Conservation (phyloP, 768 basidiomycete species). For the Auricularia cornea region DNA sequence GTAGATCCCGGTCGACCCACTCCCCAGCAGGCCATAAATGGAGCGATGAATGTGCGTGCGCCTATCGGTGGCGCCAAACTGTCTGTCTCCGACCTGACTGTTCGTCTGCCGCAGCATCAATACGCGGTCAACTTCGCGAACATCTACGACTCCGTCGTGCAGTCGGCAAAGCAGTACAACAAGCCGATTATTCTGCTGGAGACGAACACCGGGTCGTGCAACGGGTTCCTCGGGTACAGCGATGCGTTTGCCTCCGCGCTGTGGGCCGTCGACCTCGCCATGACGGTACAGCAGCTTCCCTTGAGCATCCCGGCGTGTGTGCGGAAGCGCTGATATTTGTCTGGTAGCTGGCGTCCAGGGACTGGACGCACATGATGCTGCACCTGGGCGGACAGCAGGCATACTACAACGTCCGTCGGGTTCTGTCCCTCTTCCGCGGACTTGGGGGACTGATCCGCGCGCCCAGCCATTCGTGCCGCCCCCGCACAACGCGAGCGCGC, state of each 20-base stretch:
- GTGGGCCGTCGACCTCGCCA: slow-evolving; percentile 54
- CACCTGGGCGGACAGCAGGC: slow-evolving; percentile 59
- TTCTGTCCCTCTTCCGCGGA: too few species aligned
- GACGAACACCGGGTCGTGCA: slow-evolving; percentile 51
- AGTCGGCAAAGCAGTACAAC: slow-evolving; percentile 11
- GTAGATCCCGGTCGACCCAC: too few species aligned
- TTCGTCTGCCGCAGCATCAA: background rate
- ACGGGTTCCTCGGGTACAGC: slow-evolving; percentile 43
- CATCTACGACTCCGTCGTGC: background rate
- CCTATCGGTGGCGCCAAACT: too few species aligned
- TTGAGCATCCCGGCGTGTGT: slow-evolving; percentile 36
- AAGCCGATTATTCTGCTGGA: slow-evolving; percentile 59
- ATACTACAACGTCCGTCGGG: slow-evolving; percentile 54
- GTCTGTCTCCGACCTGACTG: too few species aligned
- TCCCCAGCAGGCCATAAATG: too few species aligned
- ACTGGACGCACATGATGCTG: slow-evolving; percentile 42
- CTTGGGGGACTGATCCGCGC: too few species aligned
- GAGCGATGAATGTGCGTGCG: too few species aligned
- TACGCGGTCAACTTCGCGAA: background rate
- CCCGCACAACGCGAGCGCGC: slow-evolving; percentile 41
- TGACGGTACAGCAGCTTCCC: slow-evolving; percentile 35
- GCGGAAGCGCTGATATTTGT: slow-evolving; percentile 31
- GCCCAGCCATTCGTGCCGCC: slow-evolving; percentile 34
- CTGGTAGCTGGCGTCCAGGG: slow-evolving; percentile 37
- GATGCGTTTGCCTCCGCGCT: slow-evolving; percentile 53